These are phyloP conservation scores for Coemansia erecta DNA, from an alignment of 192 early-diverging fungal genomes.

Conservation along the genomic window DNA sequence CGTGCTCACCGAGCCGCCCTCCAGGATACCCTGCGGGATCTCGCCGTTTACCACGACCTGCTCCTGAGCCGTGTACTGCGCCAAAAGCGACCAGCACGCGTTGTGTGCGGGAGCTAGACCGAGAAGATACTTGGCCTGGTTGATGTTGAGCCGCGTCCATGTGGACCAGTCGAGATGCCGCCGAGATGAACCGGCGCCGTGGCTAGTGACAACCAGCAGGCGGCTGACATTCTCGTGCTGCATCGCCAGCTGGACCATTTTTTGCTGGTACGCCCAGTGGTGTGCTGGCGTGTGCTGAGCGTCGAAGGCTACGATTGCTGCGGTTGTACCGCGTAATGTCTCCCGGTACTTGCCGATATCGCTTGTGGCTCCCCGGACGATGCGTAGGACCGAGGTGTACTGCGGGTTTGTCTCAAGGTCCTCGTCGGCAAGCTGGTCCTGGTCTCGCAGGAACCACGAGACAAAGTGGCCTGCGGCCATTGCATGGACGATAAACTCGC, in stretches of 20 bases:
- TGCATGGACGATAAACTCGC: conserved; percentile 32
- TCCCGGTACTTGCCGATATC: conserved; percentile 21
- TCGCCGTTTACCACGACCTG: conserved; percentile 12
- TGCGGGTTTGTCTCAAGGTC: conserved; percentile 11
- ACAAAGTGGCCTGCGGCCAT: conserved; percentile 22
- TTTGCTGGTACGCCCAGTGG: conserved; percentile 25
- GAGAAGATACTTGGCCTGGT: conserved; percentile 19
- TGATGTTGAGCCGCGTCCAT: conserved; percentile 25
- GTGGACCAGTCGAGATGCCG: conserved; percentile 30
- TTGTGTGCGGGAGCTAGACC: conserved; percentile 1
- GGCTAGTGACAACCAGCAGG: conserved; percentile 26
- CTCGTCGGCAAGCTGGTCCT: conserved; percentile 22
- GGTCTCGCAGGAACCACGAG: conserved; percentile 22
- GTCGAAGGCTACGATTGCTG: conserved; percentile 36
- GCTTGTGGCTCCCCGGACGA: conserved; percentile 25
- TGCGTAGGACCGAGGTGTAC: conserved; percentile 16
- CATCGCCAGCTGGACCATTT: conserved; percentile 35
- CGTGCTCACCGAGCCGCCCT: neutral
- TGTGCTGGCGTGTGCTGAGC: conserved; percentile 11
- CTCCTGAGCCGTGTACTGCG: conserved; percentile 39
- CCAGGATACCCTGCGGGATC: conserved; percentile 3
- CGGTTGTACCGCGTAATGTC: conserved; percentile 13
- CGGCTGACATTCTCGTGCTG: conserved; percentile 10
- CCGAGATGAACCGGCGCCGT: conserved; percentile 33
- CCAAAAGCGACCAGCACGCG: conserved; percentile 33